Base-by-base conservation (phyloP, 345 rosid genomes). In the Populus tremula region DNA sequence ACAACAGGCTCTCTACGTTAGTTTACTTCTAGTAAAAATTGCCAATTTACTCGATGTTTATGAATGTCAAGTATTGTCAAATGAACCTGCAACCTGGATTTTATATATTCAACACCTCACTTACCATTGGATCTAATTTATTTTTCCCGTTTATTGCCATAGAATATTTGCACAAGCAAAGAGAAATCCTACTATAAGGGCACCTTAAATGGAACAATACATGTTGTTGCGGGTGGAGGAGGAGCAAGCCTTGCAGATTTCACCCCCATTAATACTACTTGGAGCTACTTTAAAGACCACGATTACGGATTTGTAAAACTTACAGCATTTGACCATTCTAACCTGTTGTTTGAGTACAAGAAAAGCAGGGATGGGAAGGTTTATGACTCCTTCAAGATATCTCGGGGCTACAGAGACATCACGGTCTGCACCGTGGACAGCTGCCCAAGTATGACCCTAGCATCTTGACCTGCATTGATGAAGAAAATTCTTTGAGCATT, bases 161-260 rank as follows among this genome's bases (percentile, higher is more conserved):
- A 90, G 94, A 88, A 89, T 80, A 76, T 76, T 25, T 89, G 97
- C 84, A 84, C 86, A 12, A 86, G 49, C 59, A 21, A 83, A 67
- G 97, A 90, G 86, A 84, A 85, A 74, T 69, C 17, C 3, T 43
- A 76, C 74, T 90, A 88, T 35, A 86, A 83, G 35, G 92, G 94
- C 63, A 27, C 73, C 4, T n/a, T 86, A 43, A 87, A 87, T 45
- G 94, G 97, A 1, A 92, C 97, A 5, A 90, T 92, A 62, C 92
- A 90, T 75, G 76, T 92, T 75, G 77, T 92, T 68, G 94, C 92
- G 7, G 97, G 97, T 56, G 94, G 94, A 10, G 97, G 84, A 66
- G 97, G 97, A 73, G 90, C 94, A 59, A 64, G 83, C 74, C 88
- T 90, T 49, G 78, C 91, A 33, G 76, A 79, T 27, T 90, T 88